phyloP scores from a whole-genome alignment of 176 grass and related monocot species.

The Poa annua region DNA sequence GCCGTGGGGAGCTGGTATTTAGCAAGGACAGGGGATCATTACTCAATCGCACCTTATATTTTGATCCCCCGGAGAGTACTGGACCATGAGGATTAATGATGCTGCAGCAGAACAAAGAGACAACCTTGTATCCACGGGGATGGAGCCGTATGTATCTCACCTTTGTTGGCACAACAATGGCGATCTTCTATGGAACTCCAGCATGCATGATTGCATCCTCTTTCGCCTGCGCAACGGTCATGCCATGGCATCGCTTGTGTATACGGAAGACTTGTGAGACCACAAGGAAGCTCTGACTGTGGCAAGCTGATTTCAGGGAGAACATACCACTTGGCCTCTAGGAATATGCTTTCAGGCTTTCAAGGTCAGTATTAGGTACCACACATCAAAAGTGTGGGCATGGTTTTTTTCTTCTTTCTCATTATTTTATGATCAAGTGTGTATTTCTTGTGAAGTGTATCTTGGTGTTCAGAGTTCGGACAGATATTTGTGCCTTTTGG shows the following conservation, averaged over 20 bases:
- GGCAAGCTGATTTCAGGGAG: background rate
- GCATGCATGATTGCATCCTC: background rate
- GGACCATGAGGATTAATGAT: background rate
- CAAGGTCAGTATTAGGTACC: slow-evolving; percentile 20
- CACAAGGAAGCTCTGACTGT: slow-evolving; percentile 19
- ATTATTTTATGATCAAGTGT: background rate
- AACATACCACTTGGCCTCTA: slow-evolving; percentile 7
- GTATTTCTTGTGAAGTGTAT: background rate
- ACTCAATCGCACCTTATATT: background rate
- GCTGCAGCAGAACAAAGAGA: background rate
- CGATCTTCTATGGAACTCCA: background rate
- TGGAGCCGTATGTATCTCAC: background rate
- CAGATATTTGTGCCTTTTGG: background rate
- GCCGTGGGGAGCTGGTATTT: background rate
- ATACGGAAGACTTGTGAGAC: background rate
- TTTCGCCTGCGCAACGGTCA: background rate
- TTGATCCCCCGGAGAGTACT: background rate
- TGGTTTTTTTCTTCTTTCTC: background rate
- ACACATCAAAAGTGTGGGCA: background rate
- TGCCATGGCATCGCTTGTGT: background rate
- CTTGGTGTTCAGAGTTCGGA: background rate
- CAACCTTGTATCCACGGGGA: background rate
- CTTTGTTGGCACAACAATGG: background rate
- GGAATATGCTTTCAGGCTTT: slow-evolving; percentile 38
- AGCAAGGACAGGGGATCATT: background rate